Percentiles rank a stretch among this genome's conserved stretches.
Conservation (phyloP, 257 asterid species). For the Galeopsis tetrahit region DNA sequence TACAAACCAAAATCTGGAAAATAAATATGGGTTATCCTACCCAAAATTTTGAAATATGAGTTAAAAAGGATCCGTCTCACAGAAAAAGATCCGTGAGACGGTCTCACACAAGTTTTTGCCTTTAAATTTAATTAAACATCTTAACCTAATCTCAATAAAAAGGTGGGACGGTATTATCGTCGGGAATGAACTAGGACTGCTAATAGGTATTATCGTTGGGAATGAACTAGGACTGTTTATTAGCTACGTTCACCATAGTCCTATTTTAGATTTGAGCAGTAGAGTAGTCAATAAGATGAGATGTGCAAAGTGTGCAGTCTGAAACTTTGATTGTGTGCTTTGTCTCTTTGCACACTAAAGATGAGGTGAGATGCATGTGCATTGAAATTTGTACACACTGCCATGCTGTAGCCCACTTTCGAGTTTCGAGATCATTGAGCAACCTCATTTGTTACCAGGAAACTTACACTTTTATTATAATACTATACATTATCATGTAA, state of each 20-base stretch:
- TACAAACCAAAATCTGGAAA: too few species aligned
- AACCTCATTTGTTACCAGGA: not conserved
- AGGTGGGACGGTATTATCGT: not conserved
- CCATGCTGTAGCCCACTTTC: not conserved
- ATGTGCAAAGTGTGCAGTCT: conserved; percentile 6
- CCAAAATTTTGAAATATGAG: too few species aligned
- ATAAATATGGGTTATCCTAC: too few species aligned
- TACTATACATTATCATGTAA: too few species aligned
- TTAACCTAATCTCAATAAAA: too few species aligned
- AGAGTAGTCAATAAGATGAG: not conserved
- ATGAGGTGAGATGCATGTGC: not conserved
- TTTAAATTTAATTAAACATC: too few species aligned
- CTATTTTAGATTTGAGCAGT: not conserved
- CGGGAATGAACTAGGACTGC: conserved; percentile 1
- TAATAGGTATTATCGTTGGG: not conserved
- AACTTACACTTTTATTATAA: too few species aligned
- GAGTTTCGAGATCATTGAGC: not conserved
- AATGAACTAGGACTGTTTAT: conserved; percentile 6
- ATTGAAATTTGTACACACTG: not conserved
- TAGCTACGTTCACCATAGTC: not conserved
- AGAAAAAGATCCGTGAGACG: too few species aligned
- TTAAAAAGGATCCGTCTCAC: too few species aligned
- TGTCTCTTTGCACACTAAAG: conserved; percentile 14
- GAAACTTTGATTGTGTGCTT: conserved; percentile 11
- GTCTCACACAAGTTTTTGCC: too few species aligned